A percentile compares a stretch with the other conserved stretches of the same genome.
These are phyloP conservation scores for Podaxis carcinomalis DNA, from an alignment of 768 basidiomycete species.

Conservation along the genomic window DNA sequence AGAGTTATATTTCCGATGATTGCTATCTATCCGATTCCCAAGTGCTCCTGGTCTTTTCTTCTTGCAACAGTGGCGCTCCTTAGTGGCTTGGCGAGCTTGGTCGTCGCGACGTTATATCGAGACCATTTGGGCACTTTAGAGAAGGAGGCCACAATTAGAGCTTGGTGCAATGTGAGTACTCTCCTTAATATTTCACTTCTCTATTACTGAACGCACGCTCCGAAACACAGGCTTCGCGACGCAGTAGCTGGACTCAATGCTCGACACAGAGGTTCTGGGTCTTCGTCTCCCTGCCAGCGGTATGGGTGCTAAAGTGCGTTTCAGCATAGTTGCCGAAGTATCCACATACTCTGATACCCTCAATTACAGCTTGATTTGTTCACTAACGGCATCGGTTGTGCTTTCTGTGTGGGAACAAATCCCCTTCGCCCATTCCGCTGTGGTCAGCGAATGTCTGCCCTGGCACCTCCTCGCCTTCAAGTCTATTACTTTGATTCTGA, in stretches of 20 bases:
- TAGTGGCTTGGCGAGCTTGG: not conserved
- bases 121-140: not conserved
- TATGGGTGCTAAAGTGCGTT: not conserved
- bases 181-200: not conserved
- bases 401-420: not conserved
- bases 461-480: not conserved
- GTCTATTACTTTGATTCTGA: not conserved
- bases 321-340: not conserved
- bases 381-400: not conserved
- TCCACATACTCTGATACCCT: not conserved
- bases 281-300: not conserved
- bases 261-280: not conserved
- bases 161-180: not conserved
- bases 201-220: not conserved
- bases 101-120: not conserved
- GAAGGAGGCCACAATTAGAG: not conserved
- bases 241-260: not conserved
- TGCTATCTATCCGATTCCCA: not conserved
- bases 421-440: not conserved
- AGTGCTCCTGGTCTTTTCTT: constrained; percentile 2
- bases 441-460: not conserved
- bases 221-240: not conserved
- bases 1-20: constrained; percentile 1
- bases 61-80: not conserved
- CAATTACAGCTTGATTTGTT: not conserved